Evolutionary conservation across 2,329 filamentous ascomycete genomes (phyloP), one percentile per base, ranked within the genome.

Genomic region (Phoma sp.): DNA sequence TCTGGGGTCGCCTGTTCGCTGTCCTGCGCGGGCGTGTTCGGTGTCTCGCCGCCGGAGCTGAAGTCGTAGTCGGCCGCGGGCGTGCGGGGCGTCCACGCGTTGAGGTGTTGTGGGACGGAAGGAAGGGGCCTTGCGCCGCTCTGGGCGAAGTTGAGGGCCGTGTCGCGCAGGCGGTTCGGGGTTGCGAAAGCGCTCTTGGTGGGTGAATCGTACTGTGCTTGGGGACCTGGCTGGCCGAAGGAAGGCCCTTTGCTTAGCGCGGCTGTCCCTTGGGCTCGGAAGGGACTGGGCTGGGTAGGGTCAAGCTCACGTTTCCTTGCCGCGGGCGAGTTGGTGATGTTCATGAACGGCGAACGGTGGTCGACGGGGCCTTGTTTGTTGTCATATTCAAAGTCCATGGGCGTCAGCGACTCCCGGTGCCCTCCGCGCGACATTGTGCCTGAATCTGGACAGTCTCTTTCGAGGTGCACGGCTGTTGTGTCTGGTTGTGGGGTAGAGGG

Each of bases 331-430:
- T 63, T 59, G 53, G 54, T 65, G 58, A 71, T 59, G 56, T 73
- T 75, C 47, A 77, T 66, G 63, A 82, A 84, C 1, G 81, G 80
- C 32, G 81, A 83, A 42, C 69, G 71, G 23, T 67, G 65, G 64
- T 83, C 79, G 2, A 80, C 59, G 4, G 78, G 77, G 18, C 79
- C 80, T 3, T 67, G 74, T 25, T 73, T 65, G 59, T 82, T 82
- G 48, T 80, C 68, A 62, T 75, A 84, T 62, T 82, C 76, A 68
- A 81, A 84, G 69, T 84, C 82, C 82, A 84, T 84, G 48, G 79
- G 80, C 65, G 68, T 74, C 39, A 76, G 76, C 42, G 79, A 74
- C 30, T 68, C 69, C 45, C 77, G 76, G 38, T 69, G 67, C 14
- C 17, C 33, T 28, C 51, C 50, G 23, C 64, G 63, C 52, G 65